These are phyloP conservation scores for Macrolepiota dolichaula DNA, from an alignment of 768 basidiomycete genomes.

Conservation along the genomic window DNA sequence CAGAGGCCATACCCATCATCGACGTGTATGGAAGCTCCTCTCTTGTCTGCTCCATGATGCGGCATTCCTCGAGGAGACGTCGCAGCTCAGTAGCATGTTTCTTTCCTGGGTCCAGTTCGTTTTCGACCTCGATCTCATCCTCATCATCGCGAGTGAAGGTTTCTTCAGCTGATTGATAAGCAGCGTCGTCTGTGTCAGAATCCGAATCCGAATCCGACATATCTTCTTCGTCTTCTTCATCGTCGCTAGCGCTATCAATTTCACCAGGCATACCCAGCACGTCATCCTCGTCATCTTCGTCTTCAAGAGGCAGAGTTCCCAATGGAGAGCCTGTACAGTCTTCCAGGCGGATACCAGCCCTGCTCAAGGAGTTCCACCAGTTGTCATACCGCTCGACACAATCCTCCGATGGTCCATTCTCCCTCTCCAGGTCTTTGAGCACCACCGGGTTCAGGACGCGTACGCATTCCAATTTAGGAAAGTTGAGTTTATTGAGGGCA, in stretches of 20 bases:
- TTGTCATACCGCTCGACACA: conserved; percentile 59
- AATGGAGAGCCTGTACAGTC: conserved; percentile 71
- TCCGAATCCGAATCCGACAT: conserved; percentile 14
- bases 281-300: conserved; percentile 25
- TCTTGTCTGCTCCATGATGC: conserved; percentile 42
- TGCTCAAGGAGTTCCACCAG: conserved; percentile 59
- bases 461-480: conserved; percentile 59
- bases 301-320: conserved; percentile 45
- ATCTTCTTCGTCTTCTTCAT: conserved; percentile 23
- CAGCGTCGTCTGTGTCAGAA: conserved; percentile 3
- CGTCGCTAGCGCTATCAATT: conserved; percentile 24
- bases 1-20: conserved; percentile 9
- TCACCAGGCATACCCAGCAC: conserved; percentile 26
- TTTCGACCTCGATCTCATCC: conserved; percentile 25
- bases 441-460: conserved; percentile 55
- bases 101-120: conserved; percentile 16
- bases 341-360: conserved; percentile 56
- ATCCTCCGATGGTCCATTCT: conserved; percentile 42
- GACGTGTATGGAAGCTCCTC: conserved; percentile 34
- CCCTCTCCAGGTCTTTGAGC: conserved; percentile 54
- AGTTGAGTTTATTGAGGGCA: conserved; percentile 48
- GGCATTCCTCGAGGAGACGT: conserved; percentile 54
- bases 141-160: conserved; percentile 19
- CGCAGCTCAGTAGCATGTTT: conserved; percentile 30
- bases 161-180: conserved; percentile 8